A percentile compares a stretch with the other conserved stretches of the same genome.
These are phyloP conservation scores for Neophaeococcomyces mojaviensis DNA, from an alignment of 2,329 filamentous ascomycete genomes.

Conservation along the genomic window DNA sequence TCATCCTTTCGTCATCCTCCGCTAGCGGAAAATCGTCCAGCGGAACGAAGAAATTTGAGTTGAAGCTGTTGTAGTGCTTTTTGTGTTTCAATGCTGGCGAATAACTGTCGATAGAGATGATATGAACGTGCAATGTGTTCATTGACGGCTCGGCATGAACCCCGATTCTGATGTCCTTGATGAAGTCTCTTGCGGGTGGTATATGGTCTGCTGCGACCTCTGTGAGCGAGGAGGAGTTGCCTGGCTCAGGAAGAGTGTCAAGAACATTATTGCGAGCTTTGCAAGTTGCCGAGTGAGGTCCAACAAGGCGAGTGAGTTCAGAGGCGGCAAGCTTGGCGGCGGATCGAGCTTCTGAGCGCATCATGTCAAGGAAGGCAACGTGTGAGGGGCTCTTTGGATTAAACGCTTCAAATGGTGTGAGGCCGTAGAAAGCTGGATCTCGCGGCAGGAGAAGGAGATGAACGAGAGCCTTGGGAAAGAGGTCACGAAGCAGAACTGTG, in stretches of 20 bases:
- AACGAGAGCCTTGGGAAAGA: conserved; percentile 75
- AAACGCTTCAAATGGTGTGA: conserved; percentile 73
- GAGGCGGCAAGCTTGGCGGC: conserved; percentile 56
- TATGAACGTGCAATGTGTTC: conserved; percentile 85
- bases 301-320: conserved; percentile 18
- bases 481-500: conserved; percentile 72
- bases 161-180: conserved; percentile 63
- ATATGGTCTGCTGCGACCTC: too few relatives aligned
- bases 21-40: conserved; percentile 73
- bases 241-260: conserved; percentile 42
- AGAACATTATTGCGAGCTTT: conserved; percentile 60
- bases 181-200: conserved; percentile 61
- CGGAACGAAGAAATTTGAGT: conserved; percentile 72
- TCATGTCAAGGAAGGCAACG: conserved; percentile 53
- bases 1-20: conserved; percentile 54
- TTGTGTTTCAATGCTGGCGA: conserved; percentile 65
- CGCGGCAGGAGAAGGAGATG: conserved; percentile 86
- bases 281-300: conserved; percentile 47
- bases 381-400: conserved; percentile 39
- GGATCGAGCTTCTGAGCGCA: conserved; percentile 53
- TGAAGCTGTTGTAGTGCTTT: conserved; percentile 91
- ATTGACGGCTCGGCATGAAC: conserved; percentile 86
- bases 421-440: conserved; percentile 48
- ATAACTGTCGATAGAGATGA: conserved; percentile 72
- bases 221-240: conserved; percentile 51